Conservation (phyloP, 805 yeast genomes). For the Saccharomycopsis vini region DNA sequence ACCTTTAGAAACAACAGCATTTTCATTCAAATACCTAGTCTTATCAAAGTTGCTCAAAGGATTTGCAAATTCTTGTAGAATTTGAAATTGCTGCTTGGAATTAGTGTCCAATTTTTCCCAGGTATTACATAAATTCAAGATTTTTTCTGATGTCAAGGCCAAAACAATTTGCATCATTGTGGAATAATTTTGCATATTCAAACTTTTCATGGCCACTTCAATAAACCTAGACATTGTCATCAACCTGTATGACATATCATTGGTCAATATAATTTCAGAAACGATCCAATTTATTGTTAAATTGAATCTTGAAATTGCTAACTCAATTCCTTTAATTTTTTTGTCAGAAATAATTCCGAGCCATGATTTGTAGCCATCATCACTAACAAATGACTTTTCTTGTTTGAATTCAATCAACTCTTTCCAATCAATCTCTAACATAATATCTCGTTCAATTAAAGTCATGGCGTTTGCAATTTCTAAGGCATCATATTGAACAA, state of each 20-base stretch:
- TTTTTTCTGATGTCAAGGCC: constrained; percentile 62
- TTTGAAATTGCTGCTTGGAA: constrained; percentile 58
- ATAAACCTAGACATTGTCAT: constrained; percentile 76
- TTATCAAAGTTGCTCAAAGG: constrained; percentile 66
- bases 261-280: constrained; percentile 74
- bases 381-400: no score
- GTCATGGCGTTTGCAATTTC: constrained; percentile 77
- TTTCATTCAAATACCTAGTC: constrained; percentile 55
- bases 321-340: constrained; percentile 61
- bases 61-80: constrained; percentile 61
- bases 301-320: constrained; percentile 80
- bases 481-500: constrained; percentile 60
- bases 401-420: constrained; percentile 57
- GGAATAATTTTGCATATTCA: constrained; percentile 67
- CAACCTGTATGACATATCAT: constrained; percentile 47
- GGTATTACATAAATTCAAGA: constrained; percentile 56
- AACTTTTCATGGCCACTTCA: constrained; percentile 74
- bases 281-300: constrained; percentile 86
- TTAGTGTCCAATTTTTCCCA: constrained; percentile 70
- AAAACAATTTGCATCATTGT: constrained; percentile 81
- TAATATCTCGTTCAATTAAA: constrained; percentile 72
- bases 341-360: constrained; percentile 54
- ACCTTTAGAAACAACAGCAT: constrained; percentile 56
- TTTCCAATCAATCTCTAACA: constrained; percentile 85
- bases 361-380: constrained; percentile 73